Conservation (phyloP, 257 asterid genomes). For the Pogostemon cablin region DNA sequence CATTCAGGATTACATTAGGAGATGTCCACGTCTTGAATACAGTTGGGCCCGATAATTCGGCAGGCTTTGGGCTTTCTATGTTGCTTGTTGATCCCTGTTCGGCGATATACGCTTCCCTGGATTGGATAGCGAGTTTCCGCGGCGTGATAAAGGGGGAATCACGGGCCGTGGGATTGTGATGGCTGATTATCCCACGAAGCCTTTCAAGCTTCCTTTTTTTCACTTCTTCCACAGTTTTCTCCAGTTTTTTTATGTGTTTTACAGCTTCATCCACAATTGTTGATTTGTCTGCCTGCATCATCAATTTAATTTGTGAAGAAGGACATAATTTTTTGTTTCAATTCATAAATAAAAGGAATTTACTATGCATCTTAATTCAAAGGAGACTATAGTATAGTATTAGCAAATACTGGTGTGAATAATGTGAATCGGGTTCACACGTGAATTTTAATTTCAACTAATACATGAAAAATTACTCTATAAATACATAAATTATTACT, state of each 20-base stretch:
- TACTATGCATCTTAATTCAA: too few species aligned
- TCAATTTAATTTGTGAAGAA: too few species aligned
- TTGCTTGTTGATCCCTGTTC: slow-evolving; percentile 47
- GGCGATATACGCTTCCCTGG: slow-evolving; percentile 54
- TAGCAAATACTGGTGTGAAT: too few species aligned
- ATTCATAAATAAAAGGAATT: too few species aligned
- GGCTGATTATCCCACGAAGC: slow-evolving; percentile 30
- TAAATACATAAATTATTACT: too few species aligned
- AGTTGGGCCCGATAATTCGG: slow-evolving; percentile 28
- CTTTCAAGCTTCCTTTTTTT: slow-evolving; percentile 53
- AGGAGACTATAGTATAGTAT: too few species aligned
- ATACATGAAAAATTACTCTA: too few species aligned
- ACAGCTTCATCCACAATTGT: slow-evolving; percentile 76
- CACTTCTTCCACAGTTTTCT: slow-evolving; percentile 44
- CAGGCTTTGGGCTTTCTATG: slow-evolving; percentile 27
- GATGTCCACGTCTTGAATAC: slow-evolving; percentile 59
- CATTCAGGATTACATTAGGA: slow-evolving; percentile 51
- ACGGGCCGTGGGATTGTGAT: slow-evolving; percentile 24
- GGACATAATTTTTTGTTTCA: too few species aligned
- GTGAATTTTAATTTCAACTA: too few species aligned
- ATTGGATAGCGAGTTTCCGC: slow-evolving; percentile 27
- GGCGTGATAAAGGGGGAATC: neutral
- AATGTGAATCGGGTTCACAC: too few species aligned
- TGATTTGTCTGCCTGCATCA: slow-evolving; percentile 68
- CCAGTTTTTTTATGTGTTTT: slow-evolving; percentile 46